Percentiles rank a stretch among this genome's conserved stretches.
phyloP scores from a whole-genome alignment of 2,329 filamentous ascomycete genomes.

The Penicillium frequentans region DNA sequence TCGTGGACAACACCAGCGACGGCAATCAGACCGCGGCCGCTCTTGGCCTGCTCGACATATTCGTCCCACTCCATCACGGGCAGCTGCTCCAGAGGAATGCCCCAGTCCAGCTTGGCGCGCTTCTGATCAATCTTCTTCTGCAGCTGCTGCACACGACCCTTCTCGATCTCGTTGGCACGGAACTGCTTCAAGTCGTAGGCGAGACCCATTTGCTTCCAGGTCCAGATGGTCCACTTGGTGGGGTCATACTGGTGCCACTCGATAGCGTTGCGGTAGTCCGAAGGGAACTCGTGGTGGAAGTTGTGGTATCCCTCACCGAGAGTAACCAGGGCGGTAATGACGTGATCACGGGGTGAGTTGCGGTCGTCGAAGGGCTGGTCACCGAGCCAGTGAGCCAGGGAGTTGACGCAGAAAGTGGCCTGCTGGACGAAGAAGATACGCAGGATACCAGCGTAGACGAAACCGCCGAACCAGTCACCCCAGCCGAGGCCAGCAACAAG shows the following conservation, averaged over 20 bases:
- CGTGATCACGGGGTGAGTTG: slow-evolving; percentile 85
- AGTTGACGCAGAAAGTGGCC: slow-evolving; percentile 92
- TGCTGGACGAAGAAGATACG: slow-evolving; percentile 89
- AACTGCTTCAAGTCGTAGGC: slow-evolving; percentile 89
- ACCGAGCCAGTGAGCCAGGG: slow-evolving; percentile 84
- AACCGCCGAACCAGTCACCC: slow-evolving; percentile 79
- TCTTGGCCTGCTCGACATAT: slow-evolving; percentile 75
- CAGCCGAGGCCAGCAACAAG: slow-evolving; percentile 74
- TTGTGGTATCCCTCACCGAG: slow-evolving; percentile 91
- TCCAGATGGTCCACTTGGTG: slow-evolving; percentile 86
- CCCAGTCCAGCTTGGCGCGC: slow-evolving; percentile 81
- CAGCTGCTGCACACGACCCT: slow-evolving; percentile 81
- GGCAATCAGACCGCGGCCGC: slow-evolving; percentile 72
- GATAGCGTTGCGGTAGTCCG: slow-evolving; percentile 89
- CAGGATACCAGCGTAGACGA: slow-evolving; percentile 81
- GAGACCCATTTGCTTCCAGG: slow-evolving; percentile 79
- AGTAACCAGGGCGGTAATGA: slow-evolving; percentile 81
- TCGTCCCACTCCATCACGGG: slow-evolving; percentile 86
- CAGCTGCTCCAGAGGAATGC: slow-evolving; percentile 78
- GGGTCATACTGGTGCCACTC: slow-evolving; percentile 91
- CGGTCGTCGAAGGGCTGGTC: slow-evolving; percentile 92
- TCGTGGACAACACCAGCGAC: slow-evolving; percentile 86
- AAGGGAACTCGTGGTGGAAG: slow-evolving; percentile 94
- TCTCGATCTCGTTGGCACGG: slow-evolving; percentile 88
- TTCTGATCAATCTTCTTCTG: slow-evolving; percentile 94